Percentiles rank a stretch among this genome's conserved stretches.
Conservation (phyloP, 768 basidiomycete species). For the Candolleomyces eurysporus region DNA sequence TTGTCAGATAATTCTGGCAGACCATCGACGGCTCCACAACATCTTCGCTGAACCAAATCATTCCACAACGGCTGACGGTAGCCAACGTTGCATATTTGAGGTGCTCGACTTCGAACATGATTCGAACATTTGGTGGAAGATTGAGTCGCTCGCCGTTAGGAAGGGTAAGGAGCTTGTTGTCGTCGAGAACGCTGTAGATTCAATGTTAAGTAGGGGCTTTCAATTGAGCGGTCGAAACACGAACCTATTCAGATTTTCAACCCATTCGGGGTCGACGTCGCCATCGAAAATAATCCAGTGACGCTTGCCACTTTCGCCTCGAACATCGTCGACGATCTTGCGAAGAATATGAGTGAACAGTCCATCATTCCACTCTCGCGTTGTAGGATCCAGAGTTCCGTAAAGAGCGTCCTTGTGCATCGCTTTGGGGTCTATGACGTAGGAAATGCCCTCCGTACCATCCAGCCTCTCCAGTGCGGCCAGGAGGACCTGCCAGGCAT, state of each 20-base stretch:
- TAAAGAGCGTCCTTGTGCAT: constrained; percentile 99
- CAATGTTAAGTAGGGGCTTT: constrained; percentile 4
- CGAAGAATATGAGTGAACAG: constrained; percentile 96
- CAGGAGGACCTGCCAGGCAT: constrained; percentile 94
- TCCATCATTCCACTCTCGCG: constrained; percentile 99
- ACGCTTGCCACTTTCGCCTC: constrained; percentile 92
- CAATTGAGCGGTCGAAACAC: constrained; percentile 18
- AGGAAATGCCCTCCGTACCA: constrained; percentile 87
- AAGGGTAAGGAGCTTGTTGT: constrained; percentile 95
- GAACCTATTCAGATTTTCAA: constrained; percentile 97
- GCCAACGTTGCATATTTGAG: constrained; percentile 95
- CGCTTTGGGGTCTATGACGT: constrained; percentile 98
- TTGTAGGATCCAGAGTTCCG: constrained; percentile 94
- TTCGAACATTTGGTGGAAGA: constrained; percentile 92
- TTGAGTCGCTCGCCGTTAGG: constrained; percentile 98
- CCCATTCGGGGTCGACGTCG: constrained; percentile 99
- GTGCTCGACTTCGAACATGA: constrained; percentile 99
- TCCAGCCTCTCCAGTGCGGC: constrained; percentile 88
- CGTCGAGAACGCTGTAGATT: constrained; percentile 82
- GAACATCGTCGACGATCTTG: constrained; percentile 97
- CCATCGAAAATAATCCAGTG: constrained; percentile 99
- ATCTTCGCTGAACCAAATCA: constrained; percentile 99
- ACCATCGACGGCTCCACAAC: constrained; percentile 91
- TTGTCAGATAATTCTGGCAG: constrained; percentile 82
- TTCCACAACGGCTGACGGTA: constrained; percentile 99